Percentiles rank a stretch among this genome's conserved stretches.
Evolutionary conservation across 495 filamentous ascomycete genomes (phyloP).

Genomic region (Neurospora sp.): DNA sequence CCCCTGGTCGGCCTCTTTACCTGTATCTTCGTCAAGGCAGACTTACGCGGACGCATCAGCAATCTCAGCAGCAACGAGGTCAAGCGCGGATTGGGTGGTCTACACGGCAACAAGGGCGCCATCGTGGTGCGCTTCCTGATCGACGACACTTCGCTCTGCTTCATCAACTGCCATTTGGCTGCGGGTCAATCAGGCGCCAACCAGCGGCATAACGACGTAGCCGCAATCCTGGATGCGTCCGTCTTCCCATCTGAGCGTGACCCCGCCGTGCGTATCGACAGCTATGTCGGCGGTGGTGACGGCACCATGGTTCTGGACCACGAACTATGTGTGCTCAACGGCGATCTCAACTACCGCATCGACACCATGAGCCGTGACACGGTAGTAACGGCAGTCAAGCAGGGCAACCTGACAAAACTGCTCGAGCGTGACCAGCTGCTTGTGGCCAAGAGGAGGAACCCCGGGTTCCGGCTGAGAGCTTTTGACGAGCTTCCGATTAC

Average conservation of each 20-base stretch:
- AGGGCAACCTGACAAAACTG: constrained; percentile 77
- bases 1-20: constrained; percentile 92
- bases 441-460: constrained; percentile 74
- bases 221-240: constrained; percentile 73
- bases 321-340: constrained; percentile 90
- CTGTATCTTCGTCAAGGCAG: constrained; percentile 83
- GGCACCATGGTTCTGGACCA: constrained; percentile 95
- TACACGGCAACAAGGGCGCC: constrained; percentile 96
- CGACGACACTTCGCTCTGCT: constrained; percentile 87
- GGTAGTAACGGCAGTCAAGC: constrained; percentile 71
- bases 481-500: constrained; percentile 81
- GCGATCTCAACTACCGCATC: constrained; percentile 96
- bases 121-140: constrained; percentile 80
- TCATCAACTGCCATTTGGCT: constrained; percentile 95
- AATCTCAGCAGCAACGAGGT: constrained; percentile 72
- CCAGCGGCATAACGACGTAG: constrained; percentile 86
- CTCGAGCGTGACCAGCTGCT: constrained; percentile 90
- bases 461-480: constrained; percentile 73
- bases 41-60: constrained; percentile 61
- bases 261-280: constrained; percentile 50
- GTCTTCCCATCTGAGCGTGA: constrained; percentile 59
- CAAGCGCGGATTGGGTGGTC: constrained; percentile 88
- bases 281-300: constrained; percentile 82
- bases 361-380: constrained; percentile 91
- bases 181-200: constrained; percentile 86